Evolutionary conservation across 352 stramenopile genomes (phyloP).

Genomic region (Globisporangium paroecandrum): DNA sequence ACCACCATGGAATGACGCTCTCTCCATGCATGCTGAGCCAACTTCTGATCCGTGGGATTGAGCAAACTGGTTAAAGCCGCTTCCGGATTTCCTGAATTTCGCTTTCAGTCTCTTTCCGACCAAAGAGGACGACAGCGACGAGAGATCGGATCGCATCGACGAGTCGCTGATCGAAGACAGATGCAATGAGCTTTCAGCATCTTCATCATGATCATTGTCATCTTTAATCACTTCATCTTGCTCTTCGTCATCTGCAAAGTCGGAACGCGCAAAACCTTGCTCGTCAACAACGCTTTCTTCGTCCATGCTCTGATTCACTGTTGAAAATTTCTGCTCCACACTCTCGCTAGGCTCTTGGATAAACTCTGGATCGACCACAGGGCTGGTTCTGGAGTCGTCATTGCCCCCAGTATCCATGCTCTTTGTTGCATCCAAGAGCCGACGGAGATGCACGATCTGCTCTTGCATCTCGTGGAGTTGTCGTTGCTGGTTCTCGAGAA

Average conservation of each 20-base stretch:
- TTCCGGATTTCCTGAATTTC: background rate
- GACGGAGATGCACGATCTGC: conserved; percentile 58
- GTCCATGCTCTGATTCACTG: background rate
- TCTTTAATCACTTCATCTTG: conserved; percentile 7
- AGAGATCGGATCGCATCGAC: conserved; percentile 45
- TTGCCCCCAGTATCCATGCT: conserved; percentile 25
- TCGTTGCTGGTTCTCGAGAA: conserved; percentile 68
- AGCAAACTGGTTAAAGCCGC: background rate
- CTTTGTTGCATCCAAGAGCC: conserved; percentile 30
- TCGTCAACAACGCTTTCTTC: background rate
- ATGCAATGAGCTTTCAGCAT: conserved; percentile 48
- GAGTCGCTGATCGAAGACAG: conserved; percentile 61
- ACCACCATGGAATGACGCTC: background rate
- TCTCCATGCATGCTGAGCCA: background rate
- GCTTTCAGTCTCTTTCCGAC: conserved; percentile 21
- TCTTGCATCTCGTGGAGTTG: conserved; percentile 73
- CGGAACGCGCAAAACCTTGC: background rate
- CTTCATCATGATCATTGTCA: conserved; percentile 13
- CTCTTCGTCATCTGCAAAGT: background rate
- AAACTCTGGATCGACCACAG: background rate
- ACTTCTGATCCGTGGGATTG: background rate
- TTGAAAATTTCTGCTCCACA: background rate
- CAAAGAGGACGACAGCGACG: conserved; percentile 62
- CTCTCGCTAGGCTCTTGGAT: background rate
- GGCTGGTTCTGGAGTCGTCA: conserved; percentile 3